Percentiles rank a stretch among this genome's conserved stretches.
Conservation (phyloP, 2,329 filamentous ascomycete species). For the Dissoconium aciculare region DNA sequence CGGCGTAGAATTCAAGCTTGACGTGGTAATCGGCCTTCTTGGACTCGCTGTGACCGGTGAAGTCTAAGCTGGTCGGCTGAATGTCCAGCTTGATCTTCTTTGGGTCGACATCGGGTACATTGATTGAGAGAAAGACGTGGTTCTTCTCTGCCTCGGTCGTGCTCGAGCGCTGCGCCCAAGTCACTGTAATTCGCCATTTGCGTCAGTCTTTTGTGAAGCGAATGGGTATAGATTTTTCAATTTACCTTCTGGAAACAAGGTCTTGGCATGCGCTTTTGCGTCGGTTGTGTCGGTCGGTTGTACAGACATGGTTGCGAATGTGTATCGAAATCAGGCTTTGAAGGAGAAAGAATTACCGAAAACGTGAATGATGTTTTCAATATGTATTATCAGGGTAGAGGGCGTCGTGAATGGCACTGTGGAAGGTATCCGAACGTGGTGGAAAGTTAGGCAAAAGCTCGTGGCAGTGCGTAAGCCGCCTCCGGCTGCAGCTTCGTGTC, state of each 20-base stretch:
- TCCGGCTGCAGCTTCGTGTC: no score
- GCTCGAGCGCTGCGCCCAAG: slow-evolving; percentile 95
- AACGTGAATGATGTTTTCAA: slow-evolving; percentile 1
- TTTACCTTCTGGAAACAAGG: slow-evolving; percentile 26
- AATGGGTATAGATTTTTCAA: no score
- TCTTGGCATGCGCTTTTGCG: slow-evolving; percentile 21
- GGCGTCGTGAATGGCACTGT: no score
- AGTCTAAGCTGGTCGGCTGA: slow-evolving; percentile 60
- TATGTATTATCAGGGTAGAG: no score
- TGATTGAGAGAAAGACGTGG: slow-evolving; percentile 85
- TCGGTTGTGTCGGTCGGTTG: slow-evolving; percentile 22
- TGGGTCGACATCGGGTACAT: slow-evolving; percentile 67
- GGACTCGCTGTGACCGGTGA: slow-evolving; percentile 66
- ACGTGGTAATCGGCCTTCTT: slow-evolving; percentile 81
- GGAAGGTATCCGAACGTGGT: slow-evolving; percentile 8
- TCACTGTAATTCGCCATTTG: slow-evolving; percentile 50
- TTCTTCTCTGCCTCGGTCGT: slow-evolving; percentile 68
- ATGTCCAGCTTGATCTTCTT: slow-evolving; percentile 69
- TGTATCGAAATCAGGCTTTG: no score
- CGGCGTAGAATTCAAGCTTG: slow-evolving; percentile 72
- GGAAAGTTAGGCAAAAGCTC: slow-evolving; percentile 4
- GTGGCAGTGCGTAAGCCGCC: slow-evolving; percentile 1
- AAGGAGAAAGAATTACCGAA: no score
- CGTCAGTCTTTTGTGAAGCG: no score
- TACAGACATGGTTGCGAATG: slow-evolving; percentile 16